Conservation (phyloP, 179 eudicot genomes). For the Amaranthus tricolor region DNA sequence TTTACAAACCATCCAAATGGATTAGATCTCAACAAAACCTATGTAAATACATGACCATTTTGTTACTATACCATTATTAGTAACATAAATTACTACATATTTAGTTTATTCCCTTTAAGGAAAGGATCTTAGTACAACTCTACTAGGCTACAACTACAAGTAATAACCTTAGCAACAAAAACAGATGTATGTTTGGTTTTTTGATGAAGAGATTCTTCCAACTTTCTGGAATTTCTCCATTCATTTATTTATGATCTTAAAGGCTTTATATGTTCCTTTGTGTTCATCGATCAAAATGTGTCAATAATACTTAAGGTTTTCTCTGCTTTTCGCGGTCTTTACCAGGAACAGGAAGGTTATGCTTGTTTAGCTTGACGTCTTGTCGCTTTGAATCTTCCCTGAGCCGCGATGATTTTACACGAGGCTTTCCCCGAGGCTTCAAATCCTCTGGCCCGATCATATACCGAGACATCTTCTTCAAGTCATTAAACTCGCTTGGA, state of each 20-base stretch:
- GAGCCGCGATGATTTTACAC: slow-evolving; percentile 11
- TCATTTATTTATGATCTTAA: neutral
- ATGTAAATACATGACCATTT: too few species aligned
- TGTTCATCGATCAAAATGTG: slow-evolving; percentile 19
- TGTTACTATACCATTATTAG: too few species aligned
- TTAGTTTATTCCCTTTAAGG: neutral
- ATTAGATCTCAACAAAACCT: too few species aligned
- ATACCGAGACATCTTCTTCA: slow-evolving; percentile 14
- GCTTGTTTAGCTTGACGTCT: slow-evolving; percentile 17
- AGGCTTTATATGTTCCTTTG: neutral
- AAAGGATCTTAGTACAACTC: slow-evolving; percentile 2
- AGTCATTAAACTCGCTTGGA: slow-evolving; percentile 37
- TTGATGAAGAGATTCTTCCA: neutral
- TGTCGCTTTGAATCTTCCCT: slow-evolving; percentile 18
- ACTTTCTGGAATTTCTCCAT: too few species aligned
- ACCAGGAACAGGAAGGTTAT: slow-evolving; percentile 17
- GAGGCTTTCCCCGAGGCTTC: slow-evolving; percentile 11
- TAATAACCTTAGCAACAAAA: slow-evolving; percentile 11
- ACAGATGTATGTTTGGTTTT: slow-evolving; percentile 12
- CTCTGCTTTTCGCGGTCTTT: slow-evolving; percentile 22
- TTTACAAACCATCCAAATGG: too few species aligned
- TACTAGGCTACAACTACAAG: neutral
- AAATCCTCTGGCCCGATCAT: slow-evolving; percentile 31
- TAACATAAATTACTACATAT: too few species aligned
- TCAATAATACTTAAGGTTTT: slow-evolving; percentile 14